Percentiles rank a stretch among this genome's conserved stretches.
phyloP scores from a whole-genome alignment of 208 protist genomes.

The Spironucleus salmonicida region DNA sequence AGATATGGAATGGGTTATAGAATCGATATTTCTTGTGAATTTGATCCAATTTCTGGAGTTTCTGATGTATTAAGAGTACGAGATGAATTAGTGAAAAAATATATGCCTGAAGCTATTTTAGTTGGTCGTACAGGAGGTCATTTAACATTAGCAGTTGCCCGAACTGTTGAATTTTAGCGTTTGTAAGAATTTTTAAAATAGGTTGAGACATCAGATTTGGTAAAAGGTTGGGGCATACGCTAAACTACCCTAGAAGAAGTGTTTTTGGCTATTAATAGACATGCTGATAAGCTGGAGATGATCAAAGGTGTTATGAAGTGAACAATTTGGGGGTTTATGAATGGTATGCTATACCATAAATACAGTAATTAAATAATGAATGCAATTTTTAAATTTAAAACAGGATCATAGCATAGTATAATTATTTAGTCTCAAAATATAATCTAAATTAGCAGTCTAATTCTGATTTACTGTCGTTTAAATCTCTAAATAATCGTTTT shows the following conservation, averaged over 20 bases:
- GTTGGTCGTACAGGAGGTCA: neutral
- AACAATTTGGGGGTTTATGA: too few relatives aligned
- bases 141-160: slow-evolving; percentile 18
- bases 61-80: neutral
- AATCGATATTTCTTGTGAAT: neutral
- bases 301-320: too few relatives aligned
- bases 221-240: neutral
- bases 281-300: neutral
- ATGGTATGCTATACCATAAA: too few relatives aligned
- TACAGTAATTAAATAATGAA: too few relatives aligned
- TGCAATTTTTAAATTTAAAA: too few relatives aligned
- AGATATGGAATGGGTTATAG: slow-evolving; percentile 29
- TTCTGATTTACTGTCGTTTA: too few relatives aligned
- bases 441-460: too few relatives aligned
- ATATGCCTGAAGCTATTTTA: neutral
- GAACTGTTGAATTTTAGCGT: neutral
- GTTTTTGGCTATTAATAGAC: slow-evolving; percentile 11
- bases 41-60: neutral
- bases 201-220: too few relatives aligned
- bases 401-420: too few relatives aligned
- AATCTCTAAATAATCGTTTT: too few relatives aligned
- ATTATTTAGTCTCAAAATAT: too few relatives aligned
- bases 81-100: neutral
- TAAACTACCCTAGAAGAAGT: slow-evolving; percentile 31
- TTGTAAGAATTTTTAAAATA: neutral